Evolutionary conservation across 202 grass and related monocot species (phyloP), one percentile per base, ranked within the genome.

Genomic region (Eragrostis tef): DNA sequence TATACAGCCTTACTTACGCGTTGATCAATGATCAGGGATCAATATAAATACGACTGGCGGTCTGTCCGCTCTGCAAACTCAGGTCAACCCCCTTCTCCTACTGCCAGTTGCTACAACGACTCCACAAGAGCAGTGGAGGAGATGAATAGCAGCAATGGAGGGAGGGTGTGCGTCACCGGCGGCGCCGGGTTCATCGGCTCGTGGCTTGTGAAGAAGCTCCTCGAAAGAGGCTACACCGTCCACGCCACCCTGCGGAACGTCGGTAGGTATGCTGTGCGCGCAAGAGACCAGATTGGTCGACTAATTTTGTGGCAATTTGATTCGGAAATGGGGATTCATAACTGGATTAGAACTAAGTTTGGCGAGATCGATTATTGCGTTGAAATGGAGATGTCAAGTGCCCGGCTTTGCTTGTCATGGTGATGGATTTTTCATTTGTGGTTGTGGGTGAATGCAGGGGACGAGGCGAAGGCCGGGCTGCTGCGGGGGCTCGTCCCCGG

Each of bases 181-280:
- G 92, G 86, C 42, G 75, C 81, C 43, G 84, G 92, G 42, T 94
- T 80, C 79, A 75, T 94, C 67, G 92, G 81, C 46, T 91, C 89
- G 15, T 89, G 86, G 64, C 84, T 91, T 17, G 81, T 94, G 9
- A 82, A 68, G 88, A 94, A 85, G 82, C 89, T 91, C 66, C 86
- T 91, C 25, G 9, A 63, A n/a, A 81, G 6, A 9, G 84, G 86
- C 0, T 81, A 91, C 72, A 82, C 61, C 14, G 86, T 91, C 36
- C 91, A 94, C 76, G 86, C 77, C 31, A 94, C 91, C 17, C 47
- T 88, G 12, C 81, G 88, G 9, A 59, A 64, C 75, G 53, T 64
- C 60, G 88, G 91, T 93, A 53, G 6, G 60, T 17, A 22, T 22
- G 54, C 54, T 27, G 17, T 45, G 0, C 53, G n/a, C 48, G 2